A percentile compares a stretch with the other conserved stretches of the same genome.
Evolutionary conservation across 1,284 basidiomycete species (phyloP).

Genomic region (Volvariella surrecta): DNA sequence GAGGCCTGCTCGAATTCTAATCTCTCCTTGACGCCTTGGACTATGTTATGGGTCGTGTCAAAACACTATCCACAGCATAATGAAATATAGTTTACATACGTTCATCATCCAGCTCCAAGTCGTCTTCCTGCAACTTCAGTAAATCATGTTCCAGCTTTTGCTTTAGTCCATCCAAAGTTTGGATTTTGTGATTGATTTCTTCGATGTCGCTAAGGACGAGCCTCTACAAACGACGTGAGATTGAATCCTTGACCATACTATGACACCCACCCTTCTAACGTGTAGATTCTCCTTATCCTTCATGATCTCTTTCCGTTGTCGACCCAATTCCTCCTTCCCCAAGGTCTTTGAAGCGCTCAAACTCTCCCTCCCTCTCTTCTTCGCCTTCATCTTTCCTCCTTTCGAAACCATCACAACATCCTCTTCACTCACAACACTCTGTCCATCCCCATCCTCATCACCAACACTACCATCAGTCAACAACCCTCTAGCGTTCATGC

Average conservation of each 20-base stretch:
- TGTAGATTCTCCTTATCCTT: conserved; percentile 86
- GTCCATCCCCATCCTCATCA: conserved; percentile 51
- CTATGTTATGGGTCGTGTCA: conserved; percentile 27
- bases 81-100: conserved; percentile 37
- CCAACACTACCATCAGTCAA: conserved; percentile 41
- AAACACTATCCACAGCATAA: too few species aligned
- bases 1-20: conserved; percentile 57
- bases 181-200: conserved; percentile 86
- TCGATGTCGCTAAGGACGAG: conserved; percentile 80
- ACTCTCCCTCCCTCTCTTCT: conserved; percentile 57
- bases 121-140: conserved; percentile 87
- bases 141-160: conserved; percentile 78
- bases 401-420: conserved; percentile 51
- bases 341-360: conserved; percentile 62
- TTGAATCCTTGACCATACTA: too few species aligned
- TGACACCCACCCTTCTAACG: conserved; percentile 66
- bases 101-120: conserved; percentile 93
- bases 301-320: conserved; percentile 79
- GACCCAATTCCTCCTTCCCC: conserved; percentile 73
- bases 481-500: conserved; percentile 70
- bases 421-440: conserved; percentile 58
- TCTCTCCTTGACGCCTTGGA: conserved; percentile 83
- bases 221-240: conserved; percentile 55
- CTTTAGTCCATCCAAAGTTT: conserved; percentile 76
- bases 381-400: conserved; percentile 39